Conservation (phyloP, 2,329 filamentous ascomycete genomes). For the Cladosporium velox region DNA sequence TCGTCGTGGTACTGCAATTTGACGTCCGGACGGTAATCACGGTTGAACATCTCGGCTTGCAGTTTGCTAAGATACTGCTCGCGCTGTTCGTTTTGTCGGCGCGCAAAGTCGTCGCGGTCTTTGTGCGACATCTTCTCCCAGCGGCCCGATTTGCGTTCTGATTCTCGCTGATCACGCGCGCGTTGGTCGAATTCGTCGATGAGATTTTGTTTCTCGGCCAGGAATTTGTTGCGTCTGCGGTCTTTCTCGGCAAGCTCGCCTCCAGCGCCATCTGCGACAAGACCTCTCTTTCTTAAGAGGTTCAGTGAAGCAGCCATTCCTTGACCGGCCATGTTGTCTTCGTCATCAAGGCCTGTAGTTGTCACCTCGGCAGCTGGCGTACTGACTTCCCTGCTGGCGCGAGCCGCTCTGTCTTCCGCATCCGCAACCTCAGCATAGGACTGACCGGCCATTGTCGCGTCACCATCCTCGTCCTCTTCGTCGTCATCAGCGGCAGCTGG, state of each 20-base stretch:
- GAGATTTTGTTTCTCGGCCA: slow-evolving; percentile 74
- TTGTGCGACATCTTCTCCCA: slow-evolving; percentile 87
- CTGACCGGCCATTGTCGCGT: slow-evolving; percentile 37
- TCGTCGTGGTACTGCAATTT: slow-evolving; percentile 91
- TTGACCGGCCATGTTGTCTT: slow-evolving; percentile 69
- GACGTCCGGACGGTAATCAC: slow-evolving; percentile 86
- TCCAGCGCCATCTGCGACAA: slow-evolving; percentile 67
- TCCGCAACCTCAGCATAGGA: slow-evolving; percentile 46
- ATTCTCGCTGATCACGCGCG: slow-evolving; percentile 79
- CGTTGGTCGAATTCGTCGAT: slow-evolving; percentile 79
- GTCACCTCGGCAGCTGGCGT: slow-evolving; percentile 51
- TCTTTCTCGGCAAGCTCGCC: slow-evolving; percentile 45
- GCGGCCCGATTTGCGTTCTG: slow-evolving; percentile 78
- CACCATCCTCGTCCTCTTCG: slow-evolving; percentile 51
- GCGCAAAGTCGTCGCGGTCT: slow-evolving; percentile 86
- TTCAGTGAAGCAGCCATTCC: slow-evolving; percentile 81
- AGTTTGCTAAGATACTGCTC: slow-evolving; percentile 81
- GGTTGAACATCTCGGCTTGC: slow-evolving; percentile 82
- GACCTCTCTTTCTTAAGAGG: slow-evolving; percentile 80
- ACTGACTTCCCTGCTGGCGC: slow-evolving; percentile 46
- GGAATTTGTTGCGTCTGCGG: slow-evolving; percentile 75
- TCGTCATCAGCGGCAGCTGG: slow-evolving; percentile 26
- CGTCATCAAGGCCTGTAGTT: slow-evolving; percentile 77
- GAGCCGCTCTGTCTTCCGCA: slow-evolving; percentile 46
- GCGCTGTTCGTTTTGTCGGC: slow-evolving; percentile 82